Evolutionary conservation across 2,329 filamentous ascomycete genomes (phyloP).

Genomic region (Sphaceloma murrayae): DNA sequence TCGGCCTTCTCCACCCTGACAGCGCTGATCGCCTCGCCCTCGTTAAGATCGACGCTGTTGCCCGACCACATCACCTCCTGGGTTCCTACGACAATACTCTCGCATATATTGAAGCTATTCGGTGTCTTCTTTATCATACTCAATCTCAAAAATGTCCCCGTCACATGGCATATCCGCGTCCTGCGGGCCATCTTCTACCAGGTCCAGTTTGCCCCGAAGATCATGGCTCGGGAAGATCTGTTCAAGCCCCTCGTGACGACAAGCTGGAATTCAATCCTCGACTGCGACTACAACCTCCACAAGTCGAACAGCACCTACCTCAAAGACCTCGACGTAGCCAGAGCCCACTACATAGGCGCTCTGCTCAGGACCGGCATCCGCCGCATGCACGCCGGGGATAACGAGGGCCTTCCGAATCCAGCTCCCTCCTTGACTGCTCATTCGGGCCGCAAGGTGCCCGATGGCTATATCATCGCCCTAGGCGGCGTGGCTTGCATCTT

Average conservation of each 20-base stretch:
- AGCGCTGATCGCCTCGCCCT: slow-evolving; percentile 9
- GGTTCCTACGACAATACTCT: slow-evolving; percentile 4
- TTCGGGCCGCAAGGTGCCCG: slow-evolving; percentile 3
- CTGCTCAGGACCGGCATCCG: slow-evolving; percentile 39
- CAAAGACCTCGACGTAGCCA: slow-evolving; percentile 70
- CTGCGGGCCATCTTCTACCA: slow-evolving; percentile 40
- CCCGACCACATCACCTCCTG: neutral
- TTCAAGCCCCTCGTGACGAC: slow-evolving; percentile 62
- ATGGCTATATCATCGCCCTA: slow-evolving; percentile 33
- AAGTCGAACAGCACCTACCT: slow-evolving; percentile 83
- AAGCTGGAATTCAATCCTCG: slow-evolving; percentile 58
- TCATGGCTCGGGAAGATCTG: slow-evolving; percentile 49
- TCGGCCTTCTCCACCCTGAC: neutral
- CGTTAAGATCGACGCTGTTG: slow-evolving; percentile 6
- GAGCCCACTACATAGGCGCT: slow-evolving; percentile 65
- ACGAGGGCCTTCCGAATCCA: slow-evolving; percentile 27
- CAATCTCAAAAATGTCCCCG: slow-evolving; percentile 16
- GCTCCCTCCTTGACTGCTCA: slow-evolving; percentile 16
- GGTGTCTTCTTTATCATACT: slow-evolving; percentile 6
- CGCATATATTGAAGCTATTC: slow-evolving; percentile 4
- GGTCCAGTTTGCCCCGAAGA: slow-evolving; percentile 36
- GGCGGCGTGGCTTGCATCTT: slow-evolving; percentile 41
- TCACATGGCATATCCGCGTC: slow-evolving; percentile 28
- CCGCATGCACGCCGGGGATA: slow-evolving; percentile 28
- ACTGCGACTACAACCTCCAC: slow-evolving; percentile 81